phyloP scores from a whole-genome alignment of 179 eudicot genomes.

The Monotropa hypopitys region DNA sequence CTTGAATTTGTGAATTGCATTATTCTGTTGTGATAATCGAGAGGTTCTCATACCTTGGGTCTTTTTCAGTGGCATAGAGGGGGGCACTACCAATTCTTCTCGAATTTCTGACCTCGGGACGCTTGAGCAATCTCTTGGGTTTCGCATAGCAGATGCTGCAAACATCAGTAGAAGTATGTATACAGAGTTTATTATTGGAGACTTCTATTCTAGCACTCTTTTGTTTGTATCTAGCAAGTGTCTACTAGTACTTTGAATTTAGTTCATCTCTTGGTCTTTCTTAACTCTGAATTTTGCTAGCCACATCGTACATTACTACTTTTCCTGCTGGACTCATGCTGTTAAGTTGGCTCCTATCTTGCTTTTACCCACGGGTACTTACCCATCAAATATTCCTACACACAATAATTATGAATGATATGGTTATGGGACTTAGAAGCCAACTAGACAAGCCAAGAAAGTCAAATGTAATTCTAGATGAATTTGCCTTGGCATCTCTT shows the following conservation, averaged over 20 bases:
- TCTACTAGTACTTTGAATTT: background rate
- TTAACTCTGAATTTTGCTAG: background rate
- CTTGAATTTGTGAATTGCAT: background rate
- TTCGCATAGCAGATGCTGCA: constrained; percentile 43
- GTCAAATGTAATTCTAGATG: background rate
- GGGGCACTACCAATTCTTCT: constrained; percentile 27
- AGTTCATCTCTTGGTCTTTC: background rate
- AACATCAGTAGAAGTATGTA: constrained; percentile 47
- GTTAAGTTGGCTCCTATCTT: background rate
- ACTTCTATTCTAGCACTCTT: background rate
- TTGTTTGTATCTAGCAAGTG: background rate
- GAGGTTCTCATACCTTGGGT: constrained; percentile 10
- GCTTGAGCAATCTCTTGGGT: constrained; percentile 64
- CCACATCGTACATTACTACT: background rate
- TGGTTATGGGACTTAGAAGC: background rate
- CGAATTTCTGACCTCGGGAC: constrained; percentile 38
- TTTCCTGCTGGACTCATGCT: background rate
- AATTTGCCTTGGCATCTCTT: background rate
- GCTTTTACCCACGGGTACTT: background rate
- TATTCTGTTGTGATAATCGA: background rate
- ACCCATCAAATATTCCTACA: no score
- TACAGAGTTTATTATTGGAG: background rate
- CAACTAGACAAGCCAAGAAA: background rate
- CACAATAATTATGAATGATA: background rate
- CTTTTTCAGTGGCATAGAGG: constrained; percentile 48